Evolutionary conservation across 2,329 filamentous ascomycete genomes (phyloP), one percentile per base, ranked within the genome.

Genomic region (Aureobasidium mangrovei): DNA sequence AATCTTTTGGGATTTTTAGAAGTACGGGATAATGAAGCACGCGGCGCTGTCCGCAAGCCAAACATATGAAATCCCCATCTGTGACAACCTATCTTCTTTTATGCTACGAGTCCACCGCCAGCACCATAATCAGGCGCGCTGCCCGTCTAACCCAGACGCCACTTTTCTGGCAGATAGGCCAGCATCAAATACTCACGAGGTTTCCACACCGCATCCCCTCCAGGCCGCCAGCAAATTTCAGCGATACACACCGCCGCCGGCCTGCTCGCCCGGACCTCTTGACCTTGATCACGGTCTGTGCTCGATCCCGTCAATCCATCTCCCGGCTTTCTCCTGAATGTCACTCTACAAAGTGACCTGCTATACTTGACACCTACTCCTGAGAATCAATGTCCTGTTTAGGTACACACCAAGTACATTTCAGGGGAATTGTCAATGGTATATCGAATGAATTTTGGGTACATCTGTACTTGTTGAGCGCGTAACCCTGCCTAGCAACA

Each of bases 221-320:
- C 35, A 24, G 46, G 46, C 46, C 46, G 35, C 46, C 46, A 40
- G 35, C 46, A 24, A 48, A 48, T 40, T 28, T 48, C 40, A 48
- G 46, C 27, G 7, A 33, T 48, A 31, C 46, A 48, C 45, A 48
- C 46, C 46, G 46, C 46, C 27, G 36, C 26, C 46, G 7, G 35
- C 46, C 46, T 6, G 35, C 46, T 39, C 40, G 46, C 39, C 40
- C 39, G 39, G 36, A 27, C 27, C 24, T 18, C 18, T 18, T 18
- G 18, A 18, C 18, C 18, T 18, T 18, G 18, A 39, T 24, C 32
- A 10, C 2, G 35, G 46, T 40, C 46, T 40, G 46, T 48, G 46
- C 46, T 39, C 35, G 18, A 48, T 9, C 10, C 27, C 46, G 18
- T 12, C 3, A 26, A 10, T 31, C 8, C 7, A 4, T 26, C 27